Evolutionary conservation across 163 green algal species (phyloP).

Genomic region (Scenedesmus sp.): DNA sequence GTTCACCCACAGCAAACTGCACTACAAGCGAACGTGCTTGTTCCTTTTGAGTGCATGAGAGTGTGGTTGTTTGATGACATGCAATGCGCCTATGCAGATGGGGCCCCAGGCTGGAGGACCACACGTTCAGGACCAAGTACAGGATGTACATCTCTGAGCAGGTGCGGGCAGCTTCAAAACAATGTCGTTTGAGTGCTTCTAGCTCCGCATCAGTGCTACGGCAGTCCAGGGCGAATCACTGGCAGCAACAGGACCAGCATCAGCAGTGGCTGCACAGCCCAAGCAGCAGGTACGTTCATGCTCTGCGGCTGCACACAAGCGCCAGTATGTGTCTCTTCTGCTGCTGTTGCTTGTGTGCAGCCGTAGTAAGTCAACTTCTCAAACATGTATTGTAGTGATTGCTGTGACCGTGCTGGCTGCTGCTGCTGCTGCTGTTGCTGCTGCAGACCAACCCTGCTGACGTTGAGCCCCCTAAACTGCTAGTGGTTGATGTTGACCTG

Average conservation of each 20-base stretch:
- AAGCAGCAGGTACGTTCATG: too few species aligned
- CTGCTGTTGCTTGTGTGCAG: too few species aligned
- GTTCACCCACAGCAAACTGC: background rate
- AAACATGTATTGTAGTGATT: too few species aligned
- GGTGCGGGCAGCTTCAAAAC: too few species aligned
- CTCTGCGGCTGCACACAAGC: too few species aligned
- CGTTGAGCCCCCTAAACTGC: conserved; percentile 87
- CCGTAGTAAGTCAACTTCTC: too few species aligned
- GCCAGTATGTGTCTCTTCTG: too few species aligned
- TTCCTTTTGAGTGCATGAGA: background rate
- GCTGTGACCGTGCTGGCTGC: too few species aligned
- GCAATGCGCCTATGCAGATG: conserved; percentile 75
- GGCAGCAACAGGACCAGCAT: background rate
- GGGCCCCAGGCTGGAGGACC: conserved; percentile 82
- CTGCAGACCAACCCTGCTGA: conserved; percentile 87
- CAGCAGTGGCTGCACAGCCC: background rate
- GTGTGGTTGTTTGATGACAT: background rate
- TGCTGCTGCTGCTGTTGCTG: conserved; percentile 6
- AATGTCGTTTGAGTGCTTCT: too few species aligned
- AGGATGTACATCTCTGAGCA: conserved; percentile 94
- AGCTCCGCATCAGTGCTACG: background rate
- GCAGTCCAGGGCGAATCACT: background rate
- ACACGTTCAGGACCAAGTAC: conserved; percentile 79
- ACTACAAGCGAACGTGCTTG: background rate
- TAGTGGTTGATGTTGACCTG: conserved; percentile 82